Evolutionary conservation across 1,284 basidiomycete species (phyloP).

Genomic region (Cryptococcus jaspeensis): DNA sequence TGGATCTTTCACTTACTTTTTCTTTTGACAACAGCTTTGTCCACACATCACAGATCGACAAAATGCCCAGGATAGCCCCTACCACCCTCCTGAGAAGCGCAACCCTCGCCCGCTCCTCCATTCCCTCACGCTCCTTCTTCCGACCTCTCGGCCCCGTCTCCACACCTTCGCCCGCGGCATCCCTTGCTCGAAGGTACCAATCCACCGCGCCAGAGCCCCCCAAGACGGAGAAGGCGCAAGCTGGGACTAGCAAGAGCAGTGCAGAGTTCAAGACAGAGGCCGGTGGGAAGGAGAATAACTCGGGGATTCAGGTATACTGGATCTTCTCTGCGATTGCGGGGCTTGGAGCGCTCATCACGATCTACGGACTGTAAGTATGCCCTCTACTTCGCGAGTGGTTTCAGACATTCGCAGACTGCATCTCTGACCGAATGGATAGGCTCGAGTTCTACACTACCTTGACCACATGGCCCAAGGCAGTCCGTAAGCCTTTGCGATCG

Average conservation of each 20-base stretch:
- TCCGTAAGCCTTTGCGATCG: conserved; percentile 43
- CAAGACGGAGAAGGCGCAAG: not conserved
- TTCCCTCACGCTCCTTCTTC: not conserved
- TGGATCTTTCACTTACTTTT: too few species aligned
- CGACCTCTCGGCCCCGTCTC: not conserved
- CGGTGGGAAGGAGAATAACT: not conserved
- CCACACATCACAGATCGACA: not conserved
- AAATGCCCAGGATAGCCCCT: conserved; percentile 7
- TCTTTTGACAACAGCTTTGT: not conserved
- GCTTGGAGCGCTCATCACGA: conserved; percentile 46
- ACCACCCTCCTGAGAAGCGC: not conserved
- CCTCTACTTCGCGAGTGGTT: not conserved
- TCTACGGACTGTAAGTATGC: conserved; percentile 46
- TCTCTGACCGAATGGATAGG: conserved; percentile 17
- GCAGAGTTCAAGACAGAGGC: not conserved
- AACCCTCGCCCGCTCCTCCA: not conserved
- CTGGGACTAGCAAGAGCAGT: not conserved
- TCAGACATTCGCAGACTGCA: not conserved
- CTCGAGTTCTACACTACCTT: conserved; percentile 50
- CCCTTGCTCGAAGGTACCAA: conserved; percentile 1
- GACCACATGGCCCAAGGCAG: conserved; percentile 46
- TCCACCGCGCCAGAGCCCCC: conserved; percentile 1
- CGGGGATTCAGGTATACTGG: conserved; percentile 17
- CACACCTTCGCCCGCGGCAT: not conserved
- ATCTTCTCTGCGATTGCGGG: conserved; percentile 45